Evolutionary conservation across 257 asterid species (phyloP), one percentile per base, ranked within the genome.

Genomic region (Solanum lignicaule): DNA sequence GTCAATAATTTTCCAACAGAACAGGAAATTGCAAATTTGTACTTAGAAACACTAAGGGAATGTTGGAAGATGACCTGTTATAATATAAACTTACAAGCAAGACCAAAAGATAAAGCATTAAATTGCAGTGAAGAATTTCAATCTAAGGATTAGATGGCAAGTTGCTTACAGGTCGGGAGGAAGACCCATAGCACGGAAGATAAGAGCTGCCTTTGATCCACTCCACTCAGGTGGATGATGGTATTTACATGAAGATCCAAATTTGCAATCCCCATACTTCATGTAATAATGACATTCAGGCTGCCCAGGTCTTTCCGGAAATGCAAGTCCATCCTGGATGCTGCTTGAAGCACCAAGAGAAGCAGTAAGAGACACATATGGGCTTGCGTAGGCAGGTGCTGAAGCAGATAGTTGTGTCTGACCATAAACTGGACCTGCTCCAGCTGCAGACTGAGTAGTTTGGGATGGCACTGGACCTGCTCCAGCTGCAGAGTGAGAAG

Each of bases 241-340:
- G 87, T 93, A 95, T 92, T 91, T 95, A 93, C 97, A 95, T 5
- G 98, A 86, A 15, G 93, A 52, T 68, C 97, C 95, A 89, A 86
- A 95, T 90, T 92, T 94, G 91, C 96, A 94, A 60, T 93, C 92
- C 86, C 98, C 98, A 13, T 94, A 94, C 90, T 93, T 94, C 90
- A 92, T 79, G 90, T 92, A 95, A 90, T 90, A 90, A 86, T 92
- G 98, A 76, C 98, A 95, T 88, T 94, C 96, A 83, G 94, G 96
- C 69, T 91, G 96, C 85, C 95, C 97, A 35, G 97, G 95, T 91
- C 96, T 92, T 89, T 92, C 94, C 18, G 97, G 96, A 90, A 87
- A 93, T 25, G 90, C 90, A 3, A 52, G 6, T 83, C 90, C 97
- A 86, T 88, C 92, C 52, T 87, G 94, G 87, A 87, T 92, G 90